Base-by-base conservation (phyloP, 2,329 filamentous ascomycete genomes). In the Claviceps pusilla region DNA sequence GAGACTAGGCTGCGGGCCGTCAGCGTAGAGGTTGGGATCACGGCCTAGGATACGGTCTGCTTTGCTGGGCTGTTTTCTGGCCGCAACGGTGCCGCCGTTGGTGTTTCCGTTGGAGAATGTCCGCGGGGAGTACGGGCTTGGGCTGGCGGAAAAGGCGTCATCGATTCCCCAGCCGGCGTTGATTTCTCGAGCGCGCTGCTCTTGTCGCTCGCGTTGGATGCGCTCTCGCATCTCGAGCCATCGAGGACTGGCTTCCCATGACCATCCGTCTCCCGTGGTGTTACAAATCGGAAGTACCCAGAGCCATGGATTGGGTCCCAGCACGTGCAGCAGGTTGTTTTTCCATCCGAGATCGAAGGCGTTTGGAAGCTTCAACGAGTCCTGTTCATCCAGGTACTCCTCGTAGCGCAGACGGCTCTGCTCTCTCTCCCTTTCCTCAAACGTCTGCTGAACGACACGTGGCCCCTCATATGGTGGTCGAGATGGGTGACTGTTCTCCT, bases 201-300 rank as follows among this genome's bases (percentile, higher is more conserved):
- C 72, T 53, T 79, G 73, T 48, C 81, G 71, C 57, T 84, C 79
- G 10, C 63, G 60, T 4, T 72, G 70, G n/a, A 89, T 74, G 24
- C 73, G 73, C 6, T 89, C 83, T 47, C 83, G 76, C 4, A 84
- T 86, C 41, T 83, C 81, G 3, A 87, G 58, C 86, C 93, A 98
- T 59, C 80, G 81, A 1, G 80, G 76, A 63, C 83, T 94, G 0
- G 90, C 79, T 63, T 96, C 89, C 93, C 93, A 98, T 48, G 76
- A 77, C 91, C 91, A 98, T 28, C 93, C 93, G 66, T 98, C 88
- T 39, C 91, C 91, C 0, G 82, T 87, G 2, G 89, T 95, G 64
- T 86, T 97, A 67, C 79, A 82, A 48, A 97, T 72, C 0, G 93
- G 93, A 1, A 97, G 57, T 33, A 76, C 71, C 91, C 93, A 97